phyloP scores from a whole-genome alignment of 2,329 filamentous ascomycete genomes.

The Zopfia rhizophila region DNA sequence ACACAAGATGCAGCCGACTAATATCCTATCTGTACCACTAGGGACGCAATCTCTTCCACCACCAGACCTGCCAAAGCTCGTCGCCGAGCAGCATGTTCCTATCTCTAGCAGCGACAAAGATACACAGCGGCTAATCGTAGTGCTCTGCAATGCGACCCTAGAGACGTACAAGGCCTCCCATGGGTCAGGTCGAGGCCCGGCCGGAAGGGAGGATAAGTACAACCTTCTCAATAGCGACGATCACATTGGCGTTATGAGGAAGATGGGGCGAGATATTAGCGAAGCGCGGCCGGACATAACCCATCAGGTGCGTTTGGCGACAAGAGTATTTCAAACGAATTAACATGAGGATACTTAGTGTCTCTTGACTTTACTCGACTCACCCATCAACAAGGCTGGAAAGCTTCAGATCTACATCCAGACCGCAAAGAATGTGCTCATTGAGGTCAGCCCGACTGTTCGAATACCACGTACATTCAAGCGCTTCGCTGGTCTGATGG shows the following conservation, averaged over 20 bases:
- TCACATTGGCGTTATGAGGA: slow-evolving; percentile 98
- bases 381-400: slow-evolving; percentile 97
- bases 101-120: slow-evolving; percentile 90
- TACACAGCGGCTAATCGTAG: slow-evolving; percentile 90
- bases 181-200: slow-evolving; percentile 70
- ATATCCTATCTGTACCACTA: slow-evolving; percentile 31
- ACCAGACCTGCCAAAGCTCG: slow-evolving; percentile 87
- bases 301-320: slow-evolving; percentile 79
- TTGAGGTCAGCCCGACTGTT: slow-evolving; percentile 97
- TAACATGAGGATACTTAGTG: slow-evolving; percentile 69
- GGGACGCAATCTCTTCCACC: slow-evolving; percentile 92
- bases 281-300: slow-evolving; percentile 98
- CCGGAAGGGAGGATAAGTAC: slow-evolving; percentile 90
- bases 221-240: slow-evolving; percentile 98
- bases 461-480: slow-evolving; percentile 99
- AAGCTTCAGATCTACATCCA: slow-evolving; percentile 99
- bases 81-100: slow-evolving; percentile 89
- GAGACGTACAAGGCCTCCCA: slow-evolving; percentile 96
- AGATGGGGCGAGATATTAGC: slow-evolving; percentile 99
- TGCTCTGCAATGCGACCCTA: slow-evolving; percentile 95
- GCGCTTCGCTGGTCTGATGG: slow-evolving; percentile 98
- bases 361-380: slow-evolving; percentile 94
- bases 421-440: slow-evolving; percentile 95
- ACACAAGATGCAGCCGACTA: slow-evolving; percentile 32
- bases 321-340: slow-evolving; percentile 18